Base-by-base conservation (phyloP, 1,284 basidiomycete species). In the Farysia itapuensis region DNA sequence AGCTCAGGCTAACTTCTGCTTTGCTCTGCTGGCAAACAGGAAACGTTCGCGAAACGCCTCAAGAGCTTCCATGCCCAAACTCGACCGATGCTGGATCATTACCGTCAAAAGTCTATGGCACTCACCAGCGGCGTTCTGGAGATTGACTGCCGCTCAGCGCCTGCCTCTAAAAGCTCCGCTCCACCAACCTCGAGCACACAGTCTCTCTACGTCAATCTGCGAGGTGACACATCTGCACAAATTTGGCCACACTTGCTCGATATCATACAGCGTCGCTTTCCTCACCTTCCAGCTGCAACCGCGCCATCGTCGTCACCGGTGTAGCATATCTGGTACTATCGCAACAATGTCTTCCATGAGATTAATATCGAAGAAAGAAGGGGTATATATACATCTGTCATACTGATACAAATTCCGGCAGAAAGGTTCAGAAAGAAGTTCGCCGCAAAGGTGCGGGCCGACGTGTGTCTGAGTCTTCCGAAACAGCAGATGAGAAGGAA, bases 1-100 rank as follows among this genome's bases (percentile, higher is more conserved):
- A n/a, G n/a, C n/a, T n/a, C n/a, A n/a, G n/a, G n/a, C n/a, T n/a
- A n/a, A n/a, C n/a, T n/a, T n/a, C n/a, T n/a, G n/a, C n/a, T n/a
- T n/a, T n/a, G n/a, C n/a, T 19, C 37, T 39, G 16, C 28, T 9
- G n/a, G n/a, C n/a, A n/a, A n/a, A n/a, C n/a, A n/a, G 25, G 36
- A 89, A 77, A 84, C 86, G 19, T 95, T 94, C 77, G 81, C 84
- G 26, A 87, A 86, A 40, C 85, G 92, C 14, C 80, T 96, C 20
- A 78, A 82, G 40, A 83, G 86, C 42, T 97, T 92, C 78, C 92
- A 95, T 74, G 81, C 83, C n/a, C 84, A 86, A 18, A 96, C 93
- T 0, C 86, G 88, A 5, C 91, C 93, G 7, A 81, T 97, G 33
- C 80, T 96, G 20, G 80, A 84, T 35, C 88, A 92, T 79, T 96